Percentiles rank a stretch among this genome's conserved stretches.
Evolutionary conservation across 2,329 filamentous ascomycete species (phyloP).

Genomic region (Didymella sp.): DNA sequence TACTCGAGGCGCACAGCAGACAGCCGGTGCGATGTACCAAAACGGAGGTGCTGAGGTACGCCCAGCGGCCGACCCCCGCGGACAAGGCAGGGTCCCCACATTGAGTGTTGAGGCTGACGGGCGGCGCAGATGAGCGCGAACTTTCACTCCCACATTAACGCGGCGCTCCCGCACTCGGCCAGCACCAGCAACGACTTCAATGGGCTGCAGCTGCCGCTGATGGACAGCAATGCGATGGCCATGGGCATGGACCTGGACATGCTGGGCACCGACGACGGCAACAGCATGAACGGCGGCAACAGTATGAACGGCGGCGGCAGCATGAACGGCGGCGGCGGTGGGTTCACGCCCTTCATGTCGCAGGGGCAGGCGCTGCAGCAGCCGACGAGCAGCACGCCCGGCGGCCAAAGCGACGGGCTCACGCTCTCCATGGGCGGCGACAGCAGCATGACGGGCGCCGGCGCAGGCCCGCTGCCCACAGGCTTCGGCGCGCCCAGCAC

Average conservation of each 20-base stretch:
- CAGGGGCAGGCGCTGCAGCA: conserved; percentile 33
- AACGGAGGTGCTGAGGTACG: conserved; percentile 46
- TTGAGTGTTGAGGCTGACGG: conserved; percentile 27
- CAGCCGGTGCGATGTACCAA: conserved; percentile 45
- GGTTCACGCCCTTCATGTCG: conserved; percentile 6
- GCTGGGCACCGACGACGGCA: conserved; percentile 29
- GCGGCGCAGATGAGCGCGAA: conserved; percentile 38
- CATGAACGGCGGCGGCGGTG: conserved; percentile 28
- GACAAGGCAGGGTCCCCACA: conserved; percentile 12
- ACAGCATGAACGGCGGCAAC: conserved; percentile 31
- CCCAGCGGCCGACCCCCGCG: conserved; percentile 8
- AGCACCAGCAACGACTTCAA: conserved; percentile 23
- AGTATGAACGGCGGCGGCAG: conserved; percentile 20
- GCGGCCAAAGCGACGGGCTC: conserved; percentile 26
- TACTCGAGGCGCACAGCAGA: conserved; percentile 9
- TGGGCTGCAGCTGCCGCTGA: conserved; percentile 39
- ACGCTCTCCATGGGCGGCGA: not conserved
- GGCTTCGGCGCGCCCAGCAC: conserved; percentile 58
- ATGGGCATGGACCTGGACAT: conserved; percentile 53
- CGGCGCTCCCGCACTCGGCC: not conserved
- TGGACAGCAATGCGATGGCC: conserved; percentile 52
- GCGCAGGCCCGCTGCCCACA: conserved; percentile 63
- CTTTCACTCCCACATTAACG: not conserved
- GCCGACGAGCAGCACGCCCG: conserved; percentile 25
- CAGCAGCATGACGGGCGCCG: conserved; percentile 54